Evolutionary conservation across 2,329 filamentous ascomycete species (phyloP).

Genomic region (Phialophora tarda): DNA sequence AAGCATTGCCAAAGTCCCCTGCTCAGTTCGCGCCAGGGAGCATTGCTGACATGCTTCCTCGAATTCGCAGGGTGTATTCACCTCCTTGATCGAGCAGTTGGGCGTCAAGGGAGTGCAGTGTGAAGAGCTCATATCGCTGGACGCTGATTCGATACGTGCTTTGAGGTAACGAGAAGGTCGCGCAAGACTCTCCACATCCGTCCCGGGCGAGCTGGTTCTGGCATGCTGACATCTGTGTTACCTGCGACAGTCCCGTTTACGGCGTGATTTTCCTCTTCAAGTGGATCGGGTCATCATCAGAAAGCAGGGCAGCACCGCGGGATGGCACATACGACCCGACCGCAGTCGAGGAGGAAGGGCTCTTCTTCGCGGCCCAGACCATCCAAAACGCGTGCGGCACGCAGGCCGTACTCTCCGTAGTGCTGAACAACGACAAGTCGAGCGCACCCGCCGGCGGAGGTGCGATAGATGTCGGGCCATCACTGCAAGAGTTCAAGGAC

Average conservation of each 20-base stretch:
- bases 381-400: slow-evolving; percentile 99
- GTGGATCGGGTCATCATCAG: slow-evolving; percentile 66
- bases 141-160: slow-evolving; percentile 64
- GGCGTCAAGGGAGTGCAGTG: slow-evolving; percentile 95
- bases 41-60: slow-evolving; percentile 16
- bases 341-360: slow-evolving; percentile 65
- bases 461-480: slow-evolving; percentile 70
- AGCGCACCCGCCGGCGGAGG: slow-evolving; percentile 40
- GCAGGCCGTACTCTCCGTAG: slow-evolving; percentile 87
- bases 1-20: slow-evolving; percentile 46
- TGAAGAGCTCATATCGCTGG: slow-evolving; percentile 90
- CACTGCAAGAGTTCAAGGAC: slow-evolving; percentile 79
- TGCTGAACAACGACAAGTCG: slow-evolving; percentile 77
- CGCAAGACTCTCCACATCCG: slow-evolving; percentile 15
- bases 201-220: slow-evolving; percentile 3
- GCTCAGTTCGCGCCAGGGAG: background rate
- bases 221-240: slow-evolving; percentile 25
- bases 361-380: slow-evolving; percentile 92
- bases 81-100: slow-evolving; percentile 88
- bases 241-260: slow-evolving; percentile 70
- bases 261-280: slow-evolving; percentile 99
- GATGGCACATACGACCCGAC: slow-evolving; percentile 82
- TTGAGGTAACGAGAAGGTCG: slow-evolving; percentile 46
- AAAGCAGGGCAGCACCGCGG: slow-evolving; percentile 69
- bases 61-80: slow-evolving; percentile 80